Evolutionary conservation across 2,329 filamentous ascomycete species (phyloP).

Genomic region (Pyrenochaeta sp.): DNA sequence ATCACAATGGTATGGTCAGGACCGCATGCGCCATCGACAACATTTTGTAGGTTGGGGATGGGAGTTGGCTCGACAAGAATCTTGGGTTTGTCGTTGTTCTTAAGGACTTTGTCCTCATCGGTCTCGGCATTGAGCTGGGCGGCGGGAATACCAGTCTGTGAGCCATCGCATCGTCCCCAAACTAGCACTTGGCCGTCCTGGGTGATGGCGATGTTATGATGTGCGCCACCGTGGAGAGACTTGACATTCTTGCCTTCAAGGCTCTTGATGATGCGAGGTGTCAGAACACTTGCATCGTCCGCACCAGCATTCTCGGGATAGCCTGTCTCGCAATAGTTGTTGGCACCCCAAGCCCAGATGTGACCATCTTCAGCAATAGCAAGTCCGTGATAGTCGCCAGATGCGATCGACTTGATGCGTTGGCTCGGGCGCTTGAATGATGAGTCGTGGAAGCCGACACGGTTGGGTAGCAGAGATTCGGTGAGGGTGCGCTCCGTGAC

Average conservation of each 20-base stretch:
- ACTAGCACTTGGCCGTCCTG: conserved; percentile 62
- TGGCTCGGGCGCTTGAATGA: conserved; percentile 51
- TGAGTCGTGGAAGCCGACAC: conserved; percentile 61
- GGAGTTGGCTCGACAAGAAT: conserved; percentile 73
- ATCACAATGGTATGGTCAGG: conserved; percentile 78
- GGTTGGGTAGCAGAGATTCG: conserved; percentile 63
- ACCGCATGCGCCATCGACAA: conserved; percentile 66
- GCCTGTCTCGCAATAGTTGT: conserved; percentile 85
- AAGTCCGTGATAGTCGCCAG: conserved; percentile 84
- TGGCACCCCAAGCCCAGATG: conserved; percentile 84
- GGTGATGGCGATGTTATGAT: conserved; percentile 73
- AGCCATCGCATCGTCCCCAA: conserved; percentile 68
- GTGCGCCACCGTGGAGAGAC: conserved; percentile 74
- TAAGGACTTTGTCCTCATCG: conserved; percentile 54
- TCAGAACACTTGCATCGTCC: conserved; percentile 74
- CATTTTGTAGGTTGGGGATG: conserved; percentile 65
- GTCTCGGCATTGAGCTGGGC: conserved; percentile 35
- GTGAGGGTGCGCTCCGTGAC: conserved; percentile 66
- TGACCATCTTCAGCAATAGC: conserved; percentile 72
- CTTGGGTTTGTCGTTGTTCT: conserved; percentile 68
- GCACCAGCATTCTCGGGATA: conserved; percentile 69
- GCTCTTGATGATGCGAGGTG: conserved; percentile 68
- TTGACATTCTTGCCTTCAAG: conserved; percentile 70
- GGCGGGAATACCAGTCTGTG: conserved; percentile 57
- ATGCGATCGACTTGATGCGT: conserved; percentile 67